phyloP scores from a whole-genome alignment of 768 basidiomycete species.

The Termitomyces bulborhizus region DNA sequence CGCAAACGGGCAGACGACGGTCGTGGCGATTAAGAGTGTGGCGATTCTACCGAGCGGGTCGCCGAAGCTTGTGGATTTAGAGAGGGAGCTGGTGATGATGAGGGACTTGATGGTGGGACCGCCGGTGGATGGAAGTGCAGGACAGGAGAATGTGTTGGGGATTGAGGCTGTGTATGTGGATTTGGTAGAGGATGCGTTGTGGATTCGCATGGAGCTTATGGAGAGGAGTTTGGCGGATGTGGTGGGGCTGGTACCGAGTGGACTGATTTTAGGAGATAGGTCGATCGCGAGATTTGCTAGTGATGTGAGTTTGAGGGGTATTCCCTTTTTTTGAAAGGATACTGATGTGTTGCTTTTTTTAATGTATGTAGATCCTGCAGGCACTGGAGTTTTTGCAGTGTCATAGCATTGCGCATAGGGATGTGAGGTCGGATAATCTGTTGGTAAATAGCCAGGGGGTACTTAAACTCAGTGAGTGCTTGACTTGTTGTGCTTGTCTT shows the following conservation, averaged over 20 bases:
- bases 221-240: constrained; percentile 83
- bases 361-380: constrained; percentile 42
- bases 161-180: constrained; percentile 72
- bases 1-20: constrained; percentile 24
- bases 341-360: not conserved
- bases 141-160: constrained; percentile 56
- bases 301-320: constrained; percentile 49
- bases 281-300: constrained; percentile 68
- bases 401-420: constrained; percentile 72
- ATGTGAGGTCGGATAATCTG: constrained; percentile 80
- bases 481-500: not conserved
- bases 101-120: constrained; percentile 30
- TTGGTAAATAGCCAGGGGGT: constrained; percentile 63
- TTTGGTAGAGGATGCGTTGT: constrained; percentile 57
- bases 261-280: constrained; percentile 60
- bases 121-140: constrained; percentile 32
- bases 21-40: constrained; percentile 78
- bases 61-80: constrained; percentile 58
- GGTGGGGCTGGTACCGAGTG: constrained; percentile 54
- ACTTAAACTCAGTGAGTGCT: constrained; percentile 63
- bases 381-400: constrained; percentile 63
- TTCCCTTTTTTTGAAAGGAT: not conserved
- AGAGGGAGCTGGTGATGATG: constrained; percentile 56
- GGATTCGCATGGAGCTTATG: constrained; percentile 91
- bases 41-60: constrained; percentile 51